These are phyloP conservation scores for Epichloe gansuensis DNA, from an alignment of 2,329 filamentous ascomycete genomes.

Conservation along the genomic window DNA sequence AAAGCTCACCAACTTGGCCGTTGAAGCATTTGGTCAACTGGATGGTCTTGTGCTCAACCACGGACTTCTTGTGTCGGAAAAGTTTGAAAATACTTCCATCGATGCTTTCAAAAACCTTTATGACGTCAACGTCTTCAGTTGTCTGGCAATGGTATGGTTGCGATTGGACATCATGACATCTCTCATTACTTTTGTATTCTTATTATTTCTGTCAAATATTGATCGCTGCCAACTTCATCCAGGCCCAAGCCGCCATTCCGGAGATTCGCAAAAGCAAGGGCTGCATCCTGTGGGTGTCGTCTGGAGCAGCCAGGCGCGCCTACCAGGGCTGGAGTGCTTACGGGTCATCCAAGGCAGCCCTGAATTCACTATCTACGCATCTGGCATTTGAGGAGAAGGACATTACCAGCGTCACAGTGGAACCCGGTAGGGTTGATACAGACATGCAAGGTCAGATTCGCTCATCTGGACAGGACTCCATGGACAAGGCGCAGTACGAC, in stretches of 20 bases:
- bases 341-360: constrained; percentile 68
- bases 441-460: constrained; percentile 81
- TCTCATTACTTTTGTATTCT: background rate
- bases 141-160: constrained; percentile 56
- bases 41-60: constrained; percentile 86
- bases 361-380: constrained; percentile 68
- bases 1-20: constrained; percentile 52
- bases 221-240: constrained; percentile 2
- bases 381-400: constrained; percentile 65
- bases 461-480: constrained; percentile 39
- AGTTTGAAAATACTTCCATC: constrained; percentile 52
- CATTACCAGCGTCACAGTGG: constrained; percentile 59
- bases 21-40: constrained; percentile 56
- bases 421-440: constrained; percentile 76
- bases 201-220: background rate
- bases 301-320: constrained; percentile 56
- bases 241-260: constrained; percentile 61
- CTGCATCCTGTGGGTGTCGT: constrained; percentile 66
- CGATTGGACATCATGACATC: background rate
- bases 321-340: constrained; percentile 72
- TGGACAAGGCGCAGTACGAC: constrained; percentile 47
- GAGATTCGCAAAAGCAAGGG: constrained; percentile 57
- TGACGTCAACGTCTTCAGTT: constrained; percentile 80
- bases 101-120: constrained; percentile 67
- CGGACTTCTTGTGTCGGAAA: constrained; percentile 65